These are phyloP conservation scores for Rhizopogon roseolus DNA, from an alignment of 768 basidiomycete species.

Conservation along the genomic window DNA sequence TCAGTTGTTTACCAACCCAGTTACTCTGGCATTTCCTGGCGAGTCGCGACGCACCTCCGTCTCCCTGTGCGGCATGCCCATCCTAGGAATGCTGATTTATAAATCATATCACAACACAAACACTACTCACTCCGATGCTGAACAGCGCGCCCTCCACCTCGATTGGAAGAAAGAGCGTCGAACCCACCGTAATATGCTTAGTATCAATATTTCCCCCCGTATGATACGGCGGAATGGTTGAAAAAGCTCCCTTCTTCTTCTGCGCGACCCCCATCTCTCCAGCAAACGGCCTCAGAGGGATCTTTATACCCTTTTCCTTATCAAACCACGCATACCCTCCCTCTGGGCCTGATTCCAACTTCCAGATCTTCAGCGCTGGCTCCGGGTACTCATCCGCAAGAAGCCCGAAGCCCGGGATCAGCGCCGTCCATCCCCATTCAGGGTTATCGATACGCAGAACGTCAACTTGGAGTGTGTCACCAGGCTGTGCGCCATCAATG, in stretches of 20 bases:
- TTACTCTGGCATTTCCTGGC: no score
- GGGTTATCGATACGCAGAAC: constrained; percentile 48
- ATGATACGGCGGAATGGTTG: constrained; percentile 58
- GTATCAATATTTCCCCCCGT: constrained; percentile 65
- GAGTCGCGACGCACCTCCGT: constrained; percentile 56
- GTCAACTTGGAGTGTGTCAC: constrained; percentile 59
- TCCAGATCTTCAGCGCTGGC: constrained; percentile 52
- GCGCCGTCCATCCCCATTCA: constrained; percentile 59
- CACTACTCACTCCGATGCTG: constrained; percentile 47
- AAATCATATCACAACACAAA: background rate
- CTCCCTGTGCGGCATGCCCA: constrained; percentile 64
- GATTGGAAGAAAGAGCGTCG: constrained; percentile 54
- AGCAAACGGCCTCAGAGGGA: constrained; percentile 53
- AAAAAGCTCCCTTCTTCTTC: constrained; percentile 44
- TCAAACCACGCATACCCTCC: constrained; percentile 48
- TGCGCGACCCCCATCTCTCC: constrained; percentile 64
- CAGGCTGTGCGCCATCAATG: constrained; percentile 45
- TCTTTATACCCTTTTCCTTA: constrained; percentile 39
- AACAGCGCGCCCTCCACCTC: constrained; percentile 59
- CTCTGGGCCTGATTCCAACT: constrained; percentile 28
- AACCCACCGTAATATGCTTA: constrained; percentile 46
- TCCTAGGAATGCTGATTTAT: constrained; percentile 32
- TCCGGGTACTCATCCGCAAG: constrained; percentile 50
- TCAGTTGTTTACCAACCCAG: background rate
- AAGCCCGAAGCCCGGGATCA: constrained; percentile 57